Evolutionary conservation across 1,284 basidiomycete species (phyloP), one percentile per base, ranked within the genome.

Genomic region (Ustilago bromivora): DNA sequence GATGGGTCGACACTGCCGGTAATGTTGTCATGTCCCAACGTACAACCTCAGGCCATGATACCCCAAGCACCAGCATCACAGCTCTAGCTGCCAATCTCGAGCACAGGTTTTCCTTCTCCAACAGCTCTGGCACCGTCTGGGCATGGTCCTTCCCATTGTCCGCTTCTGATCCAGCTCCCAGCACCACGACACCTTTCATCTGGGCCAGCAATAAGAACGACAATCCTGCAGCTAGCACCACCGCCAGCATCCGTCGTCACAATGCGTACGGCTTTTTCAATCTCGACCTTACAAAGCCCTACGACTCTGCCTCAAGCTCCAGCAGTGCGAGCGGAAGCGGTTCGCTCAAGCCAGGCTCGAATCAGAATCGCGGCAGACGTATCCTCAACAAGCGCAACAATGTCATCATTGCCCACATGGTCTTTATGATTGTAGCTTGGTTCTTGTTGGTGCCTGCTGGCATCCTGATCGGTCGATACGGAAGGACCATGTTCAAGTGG

Each of bases 21-120:
- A 85, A 87, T 2, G 87, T 90, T 51, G 91, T 90, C 11, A 85
- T 92, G 35, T 91, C 90, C 13, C 91, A 92, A 81, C 88, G 91
- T 36, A 89, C 91, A 0, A 89, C 91, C 58, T 31, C 57, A 4
- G 76, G 76, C 9, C 76, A 78, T 31, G 81, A 86, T 0, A 87
- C 88, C 87, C 91, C 91, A 2, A 88, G 82, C 23, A 89, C 88
- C 52, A 61, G 85, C 17, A 87, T 85, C 68, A 57, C 43, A 0
- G 66, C 76, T 17, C 34, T 59, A 38, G 71, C 76, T 6, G 70
- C 71, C 28, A 70, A 41, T 11, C 35, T 72, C 15, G 64, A 79
- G 57, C 43, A 52, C 4, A 57, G 54, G 11, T 46, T 38, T 32
- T 70, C 76, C 13, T 64, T 61, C 31, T 71, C 71, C 61, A 77